A percentile compares a stretch with the other conserved stretches of the same genome.
These are phyloP conservation scores for Phytophthora europaea DNA, from an alignment of 352 stramenopile species.

Conservation along the genomic window DNA sequence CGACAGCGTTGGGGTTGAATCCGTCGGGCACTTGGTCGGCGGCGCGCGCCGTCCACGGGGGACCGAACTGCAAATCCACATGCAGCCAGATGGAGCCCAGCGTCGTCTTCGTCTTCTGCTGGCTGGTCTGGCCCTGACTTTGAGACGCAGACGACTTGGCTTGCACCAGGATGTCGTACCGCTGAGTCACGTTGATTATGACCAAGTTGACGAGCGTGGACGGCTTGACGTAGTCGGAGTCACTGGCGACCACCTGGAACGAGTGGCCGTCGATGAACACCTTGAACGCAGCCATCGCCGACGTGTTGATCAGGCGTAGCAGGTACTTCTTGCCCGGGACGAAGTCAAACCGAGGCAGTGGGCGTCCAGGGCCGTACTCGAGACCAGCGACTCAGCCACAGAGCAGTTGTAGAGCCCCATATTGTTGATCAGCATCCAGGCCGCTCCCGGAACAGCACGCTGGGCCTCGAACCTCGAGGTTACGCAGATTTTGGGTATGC, in stretches of 20 bases:
- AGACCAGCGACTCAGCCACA: conserved; percentile 29
- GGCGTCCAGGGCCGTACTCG: conserved; percentile 32
- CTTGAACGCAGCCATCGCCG: conserved; percentile 54
- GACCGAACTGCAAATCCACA: conserved; percentile 32
- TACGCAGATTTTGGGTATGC: no score
- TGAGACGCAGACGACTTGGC: conserved; percentile 37
- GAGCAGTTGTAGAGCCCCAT: conserved; percentile 54
- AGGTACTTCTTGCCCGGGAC: conserved; percentile 45
- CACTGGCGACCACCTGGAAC: conserved; percentile 50
- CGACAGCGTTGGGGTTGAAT: conserved; percentile 50
- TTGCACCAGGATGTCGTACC: conserved; percentile 49
- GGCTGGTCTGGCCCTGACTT: conserved; percentile 18
- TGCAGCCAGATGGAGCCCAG: conserved; percentile 47
- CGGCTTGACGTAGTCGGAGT: conserved; percentile 46
- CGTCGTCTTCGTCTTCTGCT: conserved; percentile 11
- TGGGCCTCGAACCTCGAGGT: no score
- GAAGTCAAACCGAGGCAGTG: conserved; percentile 44
- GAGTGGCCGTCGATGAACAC: conserved; percentile 54
- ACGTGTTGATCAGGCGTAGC: conserved; percentile 55
- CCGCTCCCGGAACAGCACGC: no score
- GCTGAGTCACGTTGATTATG: conserved; percentile 47
- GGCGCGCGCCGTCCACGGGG: conserved; percentile 40
- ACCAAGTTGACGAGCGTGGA: conserved; percentile 44
- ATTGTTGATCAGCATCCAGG: conserved; percentile 60
- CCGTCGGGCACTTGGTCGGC: conserved; percentile 40